Conservation (phyloP, 2,329 filamentous ascomycete species). For the Polychaeton citri region DNA sequence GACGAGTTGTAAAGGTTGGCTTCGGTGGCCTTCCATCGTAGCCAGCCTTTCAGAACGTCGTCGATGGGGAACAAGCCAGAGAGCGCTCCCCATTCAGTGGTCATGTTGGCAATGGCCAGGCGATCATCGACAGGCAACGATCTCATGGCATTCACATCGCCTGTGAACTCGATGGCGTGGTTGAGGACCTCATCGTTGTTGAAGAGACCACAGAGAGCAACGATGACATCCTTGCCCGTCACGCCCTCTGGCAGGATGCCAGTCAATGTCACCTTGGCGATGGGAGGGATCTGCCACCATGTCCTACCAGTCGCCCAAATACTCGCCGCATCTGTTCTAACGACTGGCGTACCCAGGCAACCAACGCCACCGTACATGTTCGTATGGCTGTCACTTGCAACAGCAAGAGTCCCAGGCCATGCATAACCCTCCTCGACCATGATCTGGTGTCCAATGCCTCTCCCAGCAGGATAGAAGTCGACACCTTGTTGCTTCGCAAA, state of each 20-base stretch:
- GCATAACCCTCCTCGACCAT: slow-evolving; percentile 76
- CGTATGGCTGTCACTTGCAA: slow-evolving; percentile 65
- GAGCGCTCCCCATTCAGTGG: slow-evolving; percentile 66
- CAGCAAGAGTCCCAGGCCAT: slow-evolving; percentile 74
- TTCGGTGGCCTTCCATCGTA: slow-evolving; percentile 61
- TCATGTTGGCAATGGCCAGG: slow-evolving; percentile 68
- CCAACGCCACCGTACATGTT: slow-evolving; percentile 78
- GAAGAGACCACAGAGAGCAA: slow-evolving; percentile 77
- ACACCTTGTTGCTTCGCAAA: slow-evolving; percentile 71
- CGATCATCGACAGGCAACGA: slow-evolving; percentile 61
- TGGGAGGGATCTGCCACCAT: slow-evolving; percentile 81
- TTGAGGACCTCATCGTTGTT: slow-evolving; percentile 81
- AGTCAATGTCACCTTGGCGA: slow-evolving; percentile 66
- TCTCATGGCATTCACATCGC: slow-evolving; percentile 61
- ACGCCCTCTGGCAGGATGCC: slow-evolving; percentile 66
- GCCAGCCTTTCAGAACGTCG: slow-evolving; percentile 54
- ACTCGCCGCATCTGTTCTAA: slow-evolving; percentile 73
- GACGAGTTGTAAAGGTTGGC: slow-evolving; percentile 44
- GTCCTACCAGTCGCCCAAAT: slow-evolving; percentile 75
- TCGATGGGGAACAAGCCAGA: slow-evolving; percentile 74
- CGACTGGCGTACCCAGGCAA: slow-evolving; percentile 65
- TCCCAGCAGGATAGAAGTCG: slow-evolving; percentile 61
- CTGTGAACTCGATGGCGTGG: slow-evolving; percentile 78
- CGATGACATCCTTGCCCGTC: slow-evolving; percentile 86
- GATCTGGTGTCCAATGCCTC: slow-evolving; percentile 81